These are phyloP conservation scores for Dothistroma septosporum DNA, from an alignment of 2,329 filamentous ascomycete species.

Conservation along the genomic window DNA sequence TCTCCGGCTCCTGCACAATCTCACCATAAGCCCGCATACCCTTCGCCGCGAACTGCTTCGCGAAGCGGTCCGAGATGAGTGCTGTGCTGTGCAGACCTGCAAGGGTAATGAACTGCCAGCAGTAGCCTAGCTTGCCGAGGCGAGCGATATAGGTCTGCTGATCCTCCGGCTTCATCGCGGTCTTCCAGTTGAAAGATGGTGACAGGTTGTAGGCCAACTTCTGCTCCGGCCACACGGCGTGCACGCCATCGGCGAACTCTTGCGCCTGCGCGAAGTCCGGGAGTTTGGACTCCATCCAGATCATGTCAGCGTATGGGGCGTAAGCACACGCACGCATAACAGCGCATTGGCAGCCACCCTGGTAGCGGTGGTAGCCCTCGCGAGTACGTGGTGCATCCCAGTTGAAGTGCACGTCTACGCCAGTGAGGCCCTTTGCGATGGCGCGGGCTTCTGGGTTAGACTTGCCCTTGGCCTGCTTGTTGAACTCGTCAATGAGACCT, in stretches of 20 bases:
- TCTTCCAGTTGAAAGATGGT: constrained; percentile 99
- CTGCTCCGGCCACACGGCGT: constrained; percentile 91
- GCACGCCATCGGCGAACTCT: constrained; percentile 89
- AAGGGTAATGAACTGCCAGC: constrained; percentile 99
- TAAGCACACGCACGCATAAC: constrained; percentile 89
- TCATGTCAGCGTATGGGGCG: constrained; percentile 88
- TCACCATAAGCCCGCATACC: constrained; percentile 98
- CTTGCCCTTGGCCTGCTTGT: constrained; percentile 69
- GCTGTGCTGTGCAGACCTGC: constrained; percentile 94
- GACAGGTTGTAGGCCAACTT: constrained; percentile 99
- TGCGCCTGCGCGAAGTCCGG: constrained; percentile 87
- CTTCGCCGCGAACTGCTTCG: constrained; percentile 62
- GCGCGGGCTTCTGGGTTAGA: constrained; percentile 76
- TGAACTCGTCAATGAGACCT: constrained; percentile 63
- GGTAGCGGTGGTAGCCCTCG: constrained; percentile 91
- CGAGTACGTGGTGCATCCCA: constrained; percentile 92
- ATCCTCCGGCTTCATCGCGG: constrained; percentile 83
- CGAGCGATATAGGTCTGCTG: constrained; percentile 97
- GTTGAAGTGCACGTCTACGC: constrained; percentile 82
- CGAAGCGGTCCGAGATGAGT: constrained; percentile 85
- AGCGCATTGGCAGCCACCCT: constrained; percentile 86
- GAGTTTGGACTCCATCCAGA: constrained; percentile 99
- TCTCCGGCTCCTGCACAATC: constrained; percentile 96
- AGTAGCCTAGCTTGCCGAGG: constrained; percentile 83
- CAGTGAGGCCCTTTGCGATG: constrained; percentile 71